Conservation (phyloP, 345 rosid genomes). For the Conringia planisiliqua region DNA sequence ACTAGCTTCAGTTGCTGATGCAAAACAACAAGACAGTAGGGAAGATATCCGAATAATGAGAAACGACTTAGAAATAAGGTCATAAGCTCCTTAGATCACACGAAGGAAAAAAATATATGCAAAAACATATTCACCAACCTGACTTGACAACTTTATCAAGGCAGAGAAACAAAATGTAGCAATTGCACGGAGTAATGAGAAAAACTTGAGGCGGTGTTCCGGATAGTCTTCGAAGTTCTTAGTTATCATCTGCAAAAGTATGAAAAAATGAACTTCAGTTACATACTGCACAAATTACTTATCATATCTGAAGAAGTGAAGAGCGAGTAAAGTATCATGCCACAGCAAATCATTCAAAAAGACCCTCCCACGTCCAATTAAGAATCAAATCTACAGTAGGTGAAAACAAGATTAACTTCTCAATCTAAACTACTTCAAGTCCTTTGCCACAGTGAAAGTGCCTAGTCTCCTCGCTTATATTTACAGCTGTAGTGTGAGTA, state of each 20-base stretch:
- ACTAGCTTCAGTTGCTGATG: constrained; percentile 93
- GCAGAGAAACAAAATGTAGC: constrained; percentile 95
- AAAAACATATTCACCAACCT: constrained; percentile 50
- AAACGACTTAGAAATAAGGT: constrained; percentile 1
- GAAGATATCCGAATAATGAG: neutral
- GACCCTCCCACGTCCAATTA: neutral
- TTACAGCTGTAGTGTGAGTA: neutral
- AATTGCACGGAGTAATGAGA: constrained; percentile 95
- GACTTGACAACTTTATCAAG: constrained; percentile 82
- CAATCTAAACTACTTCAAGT: neutral
- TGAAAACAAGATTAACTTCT: constrained; percentile 1
- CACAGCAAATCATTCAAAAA: neutral
- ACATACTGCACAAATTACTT: neutral
- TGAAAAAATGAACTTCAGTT: neutral
- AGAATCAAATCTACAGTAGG: neutral
- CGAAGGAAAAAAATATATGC: neutral
- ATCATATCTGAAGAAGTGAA: neutral
- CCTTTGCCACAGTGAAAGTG: neutral
- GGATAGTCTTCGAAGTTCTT: constrained; percentile 98
- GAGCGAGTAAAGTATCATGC: neutral
- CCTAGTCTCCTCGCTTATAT: neutral
- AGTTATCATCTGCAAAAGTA: constrained; percentile 83
- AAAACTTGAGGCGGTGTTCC: constrained; percentile 97
- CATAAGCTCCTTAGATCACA: neutral
- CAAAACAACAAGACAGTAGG: constrained; percentile 7